phyloP scores from a whole-genome alignment of 768 basidiomycete genomes.

The Tylopilus sp. region DNA sequence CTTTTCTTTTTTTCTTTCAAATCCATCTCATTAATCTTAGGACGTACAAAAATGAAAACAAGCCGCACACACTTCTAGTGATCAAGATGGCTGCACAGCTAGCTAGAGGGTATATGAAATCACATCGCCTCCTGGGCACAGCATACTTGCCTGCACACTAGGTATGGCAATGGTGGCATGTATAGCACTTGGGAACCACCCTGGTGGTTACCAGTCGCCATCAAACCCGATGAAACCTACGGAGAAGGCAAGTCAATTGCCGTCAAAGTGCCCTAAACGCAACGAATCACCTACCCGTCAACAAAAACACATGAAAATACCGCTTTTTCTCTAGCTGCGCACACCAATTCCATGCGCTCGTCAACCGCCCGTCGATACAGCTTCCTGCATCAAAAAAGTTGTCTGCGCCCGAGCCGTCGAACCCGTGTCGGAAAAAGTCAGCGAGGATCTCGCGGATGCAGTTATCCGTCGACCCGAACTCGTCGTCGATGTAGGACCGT shows the following conservation, averaged over 20 bases:
- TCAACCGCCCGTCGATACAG: slow-evolving; percentile 78
- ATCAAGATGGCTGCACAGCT: too few species aligned
- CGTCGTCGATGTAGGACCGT: slow-evolving; percentile 72
- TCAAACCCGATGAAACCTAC: slow-evolving; percentile 82
- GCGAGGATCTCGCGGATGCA: slow-evolving; percentile 66
- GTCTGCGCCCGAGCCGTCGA: slow-evolving; percentile 89
- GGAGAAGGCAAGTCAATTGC: background rate
- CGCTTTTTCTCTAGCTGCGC: slow-evolving; percentile 81
- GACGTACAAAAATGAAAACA: too few species aligned
- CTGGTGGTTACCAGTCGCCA: slow-evolving; percentile 63
- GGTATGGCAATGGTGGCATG: too few species aligned
- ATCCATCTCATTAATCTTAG: too few species aligned
- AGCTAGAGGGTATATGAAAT: too few species aligned
- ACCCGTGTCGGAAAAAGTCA: slow-evolving; percentile 86
- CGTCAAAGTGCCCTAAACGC: background rate
- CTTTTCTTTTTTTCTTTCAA: too few species aligned
- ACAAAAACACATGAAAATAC: slow-evolving; percentile 75
- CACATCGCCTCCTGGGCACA: too few species aligned
- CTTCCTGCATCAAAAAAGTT: slow-evolving; percentile 89
- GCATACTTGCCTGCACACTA: too few species aligned
- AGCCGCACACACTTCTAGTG: too few species aligned
- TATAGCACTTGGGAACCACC: too few species aligned
- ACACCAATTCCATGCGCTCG: slow-evolving; percentile 94
- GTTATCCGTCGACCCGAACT: slow-evolving; percentile 75
- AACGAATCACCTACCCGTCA: slow-evolving; percentile 55